A percentile compares a stretch with the other conserved stretches of the same genome.
Conservation (phyloP, 495 filamentous ascomycete genomes). For the Staphylotrichum longicolle region DNA sequence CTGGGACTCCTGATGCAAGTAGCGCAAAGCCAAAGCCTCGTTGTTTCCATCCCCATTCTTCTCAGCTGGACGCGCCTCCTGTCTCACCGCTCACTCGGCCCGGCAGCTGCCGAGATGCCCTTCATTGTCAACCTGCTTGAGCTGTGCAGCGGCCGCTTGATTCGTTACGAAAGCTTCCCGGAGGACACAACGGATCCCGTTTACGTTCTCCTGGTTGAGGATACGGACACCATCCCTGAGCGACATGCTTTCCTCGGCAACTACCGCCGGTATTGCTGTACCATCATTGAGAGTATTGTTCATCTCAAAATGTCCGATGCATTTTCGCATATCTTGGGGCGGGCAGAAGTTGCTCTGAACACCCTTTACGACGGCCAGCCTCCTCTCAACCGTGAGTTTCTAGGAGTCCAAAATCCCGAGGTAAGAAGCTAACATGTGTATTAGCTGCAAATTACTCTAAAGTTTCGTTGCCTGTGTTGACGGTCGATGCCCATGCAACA, state of each 20-base stretch:
- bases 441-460: conserved; percentile 74
- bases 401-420: not conserved
- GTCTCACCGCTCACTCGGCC: conserved; percentile 60
- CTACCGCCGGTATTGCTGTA: conserved; percentile 83
- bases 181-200: conserved; percentile 76
- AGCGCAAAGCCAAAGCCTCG: conserved; percentile 79
- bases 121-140: conserved; percentile 75
- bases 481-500: conserved; percentile 82
- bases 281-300: conserved; percentile 81
- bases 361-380: conserved; percentile 70
- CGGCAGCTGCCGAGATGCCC: conserved; percentile 60
- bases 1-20: conserved; percentile 76
- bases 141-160: conserved; percentile 69
- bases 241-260: conserved; percentile 96
- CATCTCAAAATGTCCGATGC: conserved; percentile 77
- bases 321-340: conserved; percentile 75
- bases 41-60: conserved; percentile 89
- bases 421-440: conserved; percentile 33
- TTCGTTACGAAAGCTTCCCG: conserved; percentile 82
- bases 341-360: conserved; percentile 69
- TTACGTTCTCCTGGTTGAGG: conserved; percentile 78
- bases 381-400: conserved; percentile 62
- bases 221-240: conserved; percentile 93
- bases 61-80: conserved; percentile 84
- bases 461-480: conserved; percentile 69